Evolutionary conservation across 208 protist species (phyloP).

Genomic region (Crithidia expoeki): DNA sequence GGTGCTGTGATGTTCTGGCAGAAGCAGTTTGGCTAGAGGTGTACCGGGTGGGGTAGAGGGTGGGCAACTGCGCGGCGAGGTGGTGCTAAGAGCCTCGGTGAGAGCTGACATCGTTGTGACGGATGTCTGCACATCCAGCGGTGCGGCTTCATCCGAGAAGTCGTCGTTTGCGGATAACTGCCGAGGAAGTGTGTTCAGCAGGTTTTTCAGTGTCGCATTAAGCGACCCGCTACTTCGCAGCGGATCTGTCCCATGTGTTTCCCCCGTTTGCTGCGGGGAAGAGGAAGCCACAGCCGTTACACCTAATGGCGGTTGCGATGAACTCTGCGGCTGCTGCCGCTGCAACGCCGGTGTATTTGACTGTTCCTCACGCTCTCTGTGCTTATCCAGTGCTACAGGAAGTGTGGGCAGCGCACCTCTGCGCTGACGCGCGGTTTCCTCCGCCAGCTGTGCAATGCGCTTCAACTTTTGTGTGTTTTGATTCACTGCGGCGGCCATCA

Average conservation of each 20-base stretch:
- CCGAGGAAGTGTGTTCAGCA: background rate
- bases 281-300: too few relatives aligned
- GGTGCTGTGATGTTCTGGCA: background rate
- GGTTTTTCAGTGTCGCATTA: background rate
- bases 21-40: background rate
- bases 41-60: background rate
- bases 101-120: slow-evolving; percentile 13
- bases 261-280: too few relatives aligned
- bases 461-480: slow-evolving; percentile 42
- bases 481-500: slow-evolving; percentile 32
- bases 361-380: background rate
- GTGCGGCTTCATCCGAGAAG: background rate
- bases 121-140: background rate
- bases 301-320: background rate
- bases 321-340: background rate
- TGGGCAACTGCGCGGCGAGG: background rate
- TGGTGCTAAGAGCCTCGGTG: slow-evolving; percentile 8
- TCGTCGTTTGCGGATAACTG: background rate
- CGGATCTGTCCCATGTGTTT: background rate
- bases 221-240: slow-evolving; percentile 1
- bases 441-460: slow-evolving; percentile 18
- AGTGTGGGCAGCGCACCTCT: background rate
- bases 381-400: background rate
- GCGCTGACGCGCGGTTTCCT: background rate
- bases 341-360: background rate